Evolutionary conservation across 768 basidiomycete species (phyloP), one percentile per base, ranked within the genome.

Genomic region (Cyclocybe aegerita): DNA sequence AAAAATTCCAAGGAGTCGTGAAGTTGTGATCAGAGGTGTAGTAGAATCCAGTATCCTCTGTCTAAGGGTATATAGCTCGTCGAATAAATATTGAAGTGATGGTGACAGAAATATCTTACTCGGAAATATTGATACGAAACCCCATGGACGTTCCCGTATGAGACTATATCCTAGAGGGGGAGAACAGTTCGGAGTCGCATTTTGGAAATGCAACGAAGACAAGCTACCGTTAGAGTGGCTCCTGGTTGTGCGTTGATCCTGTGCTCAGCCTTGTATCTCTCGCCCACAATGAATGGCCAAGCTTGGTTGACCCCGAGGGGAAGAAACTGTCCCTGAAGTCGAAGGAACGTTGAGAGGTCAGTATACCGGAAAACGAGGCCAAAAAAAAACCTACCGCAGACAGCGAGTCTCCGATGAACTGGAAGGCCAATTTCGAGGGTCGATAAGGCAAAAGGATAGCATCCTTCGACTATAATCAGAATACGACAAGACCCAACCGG

Each of bases 1-100:
- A 51, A 56, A 85, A 82, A 54, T 82, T 58, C 80, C 81, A 83
- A 3, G 78, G 75, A 1, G 81, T 83, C 3, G 80, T 83, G 63
- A 69, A 82, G 60, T 83, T 82, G 64, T 83, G 81, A 57, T 81
- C 77, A 11, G 69, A 65, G 0, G 75, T 78, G 58, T 76, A 77
- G 57, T 70, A 78, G 54, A 70, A 83, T 0, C 79, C 79, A 2
- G 76, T 79, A 54, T 83, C 79, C 60, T 83, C 80, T 1, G 80
- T 82, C 79, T 81, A 44, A 45, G 37, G 17, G 29, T 14, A 43
- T 30, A 33, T 6, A 2, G 33, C 17, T 38, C 5, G 34, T 3
- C 10, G 9, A 36, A 15, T 23, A 29, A 31, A 40, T 12, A 52
- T 16, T 40, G 7, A 29, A 29, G 16, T 41, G 0, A 36, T 4